Base-by-base conservation (phyloP, 106 monocot species). In the Dendrobium catenatum region DNA sequence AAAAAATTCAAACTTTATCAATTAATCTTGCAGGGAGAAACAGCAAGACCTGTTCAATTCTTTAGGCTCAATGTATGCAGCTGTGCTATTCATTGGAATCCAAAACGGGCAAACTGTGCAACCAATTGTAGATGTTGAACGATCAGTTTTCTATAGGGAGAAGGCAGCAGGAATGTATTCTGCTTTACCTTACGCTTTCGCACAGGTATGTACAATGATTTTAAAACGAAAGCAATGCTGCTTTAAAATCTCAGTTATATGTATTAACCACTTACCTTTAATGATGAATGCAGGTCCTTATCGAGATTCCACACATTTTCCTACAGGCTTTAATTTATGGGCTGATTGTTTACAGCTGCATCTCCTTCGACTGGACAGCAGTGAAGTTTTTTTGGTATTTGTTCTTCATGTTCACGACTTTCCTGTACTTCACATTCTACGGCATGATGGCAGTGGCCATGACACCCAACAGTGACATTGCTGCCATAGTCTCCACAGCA, bases 91-190 rank as follows among this genome's bases (percentile, higher is more conserved):
- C 77, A 46, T 90, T 20, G 90, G 90, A 9, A 78, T 86, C 2
- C 83, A 81, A 68, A 86, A 88, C 58, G 54, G 79, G 74, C 43
- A 78, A 42, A 83, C 87, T 7, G 87, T 90, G 42, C 83, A 85
- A 48, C 90, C 88, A 20, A 83, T 90, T 64, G 85, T 88, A 10
- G 73, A 85, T 6, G 81, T 90, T 41, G 90, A 90, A 73, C 51
- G 90, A 44, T 80, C 83, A 9, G 88, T 90, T 51, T 90, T 88
- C 72, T 90, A 90, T 66, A 75, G 90, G 44, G 90, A 90, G 74
- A 83, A 85, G 82, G 88, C 83, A 16, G 90, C 90, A 10, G 88
- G 90, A 27, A 90, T 90, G 90, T 90, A 90, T 64, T 90, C 90
- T 48, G 83, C 90, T 13, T 56, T 90, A 47, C 88, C 90, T 20